phyloP scores from a whole-genome alignment of 2,329 filamentous ascomycete species.

The Neofusicoccum umdonicola region DNA sequence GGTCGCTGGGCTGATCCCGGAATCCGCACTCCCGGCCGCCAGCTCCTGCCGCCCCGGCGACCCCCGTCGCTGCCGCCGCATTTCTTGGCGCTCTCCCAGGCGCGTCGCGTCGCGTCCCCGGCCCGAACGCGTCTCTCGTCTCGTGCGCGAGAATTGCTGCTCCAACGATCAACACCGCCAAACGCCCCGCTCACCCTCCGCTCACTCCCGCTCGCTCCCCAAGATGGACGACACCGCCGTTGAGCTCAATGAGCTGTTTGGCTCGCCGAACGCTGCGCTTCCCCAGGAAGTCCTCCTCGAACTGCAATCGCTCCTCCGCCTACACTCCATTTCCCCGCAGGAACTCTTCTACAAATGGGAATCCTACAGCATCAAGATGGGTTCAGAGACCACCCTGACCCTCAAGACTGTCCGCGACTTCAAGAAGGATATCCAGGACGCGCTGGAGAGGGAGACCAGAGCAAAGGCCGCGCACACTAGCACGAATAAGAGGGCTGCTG shows the following conservation, averaged over 20 bases:
- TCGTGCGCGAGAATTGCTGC: neutral
- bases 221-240: conserved; percentile 51
- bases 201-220: neutral
- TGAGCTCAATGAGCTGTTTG: conserved; percentile 60
- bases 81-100: conserved; percentile 4
- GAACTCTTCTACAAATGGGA: conserved; percentile 99
- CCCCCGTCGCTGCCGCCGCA: neutral
- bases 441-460: conserved; percentile 72
- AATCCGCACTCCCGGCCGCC: neutral
- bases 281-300: conserved; percentile 77
- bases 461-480: conserved; percentile 59
- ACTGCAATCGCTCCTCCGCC: conserved; percentile 78
- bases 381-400: conserved; percentile 71
- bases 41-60: neutral
- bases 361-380: conserved; percentile 94
- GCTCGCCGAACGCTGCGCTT: conserved; percentile 54
- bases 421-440: conserved; percentile 83
- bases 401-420: conserved; percentile 72
- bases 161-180: neutral
- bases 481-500: conserved; percentile 61
- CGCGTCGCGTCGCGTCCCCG: conserved; percentile 23
- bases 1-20: neutral
- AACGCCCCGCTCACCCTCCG: conserved; percentile 1
- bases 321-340: conserved; percentile 77
- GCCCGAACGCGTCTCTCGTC: neutral